Evolutionary conservation across 257 asterid species (phyloP), one percentile per base, ranked within the genome.

Genomic region (Cynanchum wilfordii): DNA sequence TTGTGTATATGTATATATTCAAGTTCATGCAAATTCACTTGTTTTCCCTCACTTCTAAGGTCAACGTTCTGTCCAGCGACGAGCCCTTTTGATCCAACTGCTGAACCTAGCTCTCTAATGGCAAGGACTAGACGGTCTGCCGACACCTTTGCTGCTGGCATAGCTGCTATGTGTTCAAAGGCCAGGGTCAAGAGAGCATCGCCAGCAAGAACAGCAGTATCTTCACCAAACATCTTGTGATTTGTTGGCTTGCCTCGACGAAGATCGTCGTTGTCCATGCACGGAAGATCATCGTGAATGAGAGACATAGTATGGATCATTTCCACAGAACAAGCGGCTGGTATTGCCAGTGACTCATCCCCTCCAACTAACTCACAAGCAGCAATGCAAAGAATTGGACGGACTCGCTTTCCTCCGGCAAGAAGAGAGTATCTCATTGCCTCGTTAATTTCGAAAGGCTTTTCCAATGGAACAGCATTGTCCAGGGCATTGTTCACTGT

Each of bases 291-390:
- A 38, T 90, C 95, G 50, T 90, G 95, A 62, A 90, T 80, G 54
- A 88, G 81, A 15, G 96, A 86, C 95, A 87, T 88, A 6, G 95
- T 90, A 55, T 90, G 95, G 69, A 90, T 85, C 92, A 90, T 90
- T 73, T 90, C 92, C 20, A 88, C 19, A 0, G 92, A 87, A 60
- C 95, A 87, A 10, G 95, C 92, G 60, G 72, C 56, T 36, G 96
- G 95, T 17, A 84, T 50, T 19, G 89, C 92, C 22, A 38, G 12
- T 0, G 80, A 70, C 47, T 85, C 86, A n/a, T 82, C 72, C 5
- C 95, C 95, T 5, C 95, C 92, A 3, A 87, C 89, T 0, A 88
- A 75, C 57, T 85, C 86, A 40, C 92, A 87, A 45, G 95, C 73
- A 19, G 96, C 91, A 5, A 90, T 74, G 84, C 96, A 88, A 27